Conservation (phyloP, 129 eudicot genomes). For the Heracleum sosnowskyi region DNA sequence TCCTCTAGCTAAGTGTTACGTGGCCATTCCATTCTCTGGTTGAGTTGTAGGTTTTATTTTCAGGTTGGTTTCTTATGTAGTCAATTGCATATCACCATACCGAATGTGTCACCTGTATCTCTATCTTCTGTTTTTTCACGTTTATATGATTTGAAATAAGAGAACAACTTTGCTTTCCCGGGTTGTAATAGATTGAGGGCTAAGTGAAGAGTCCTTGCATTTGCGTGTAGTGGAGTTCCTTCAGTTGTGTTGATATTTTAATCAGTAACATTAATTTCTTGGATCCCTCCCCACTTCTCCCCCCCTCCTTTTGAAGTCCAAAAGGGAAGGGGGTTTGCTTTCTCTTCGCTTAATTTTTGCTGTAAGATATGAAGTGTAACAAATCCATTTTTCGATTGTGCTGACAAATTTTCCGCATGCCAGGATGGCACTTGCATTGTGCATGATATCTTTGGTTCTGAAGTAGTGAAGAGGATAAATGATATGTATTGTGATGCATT, state of each 20-base stretch:
- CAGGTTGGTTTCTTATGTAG: neutral
- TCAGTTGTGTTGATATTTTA: neutral
- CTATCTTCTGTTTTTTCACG: neutral
- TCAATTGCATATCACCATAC: neutral
- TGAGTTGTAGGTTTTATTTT: neutral
- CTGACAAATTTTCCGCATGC: conserved; percentile 1
- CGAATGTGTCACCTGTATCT: neutral
- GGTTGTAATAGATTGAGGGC: neutral
- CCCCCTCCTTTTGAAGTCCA: neutral
- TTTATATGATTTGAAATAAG: neutral
- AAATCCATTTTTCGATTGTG: neutral
- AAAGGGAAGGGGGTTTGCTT: neutral
- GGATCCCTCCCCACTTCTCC: neutral
- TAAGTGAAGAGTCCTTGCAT: neutral
- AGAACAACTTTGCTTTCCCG: neutral
- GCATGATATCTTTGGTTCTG: conserved; percentile 90
- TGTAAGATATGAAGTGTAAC: neutral
- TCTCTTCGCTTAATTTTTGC: neutral
- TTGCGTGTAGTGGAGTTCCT: neutral
- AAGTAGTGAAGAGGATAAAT: conserved; percentile 82
- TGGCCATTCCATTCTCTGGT: neutral
- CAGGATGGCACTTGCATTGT: conserved; percentile 98
- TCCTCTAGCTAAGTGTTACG: neutral
- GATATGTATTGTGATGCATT: conserved; percentile 97
- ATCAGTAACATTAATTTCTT: neutral